Evolutionary conservation across 2,329 filamentous ascomycete genomes (phyloP).

Genomic region (Ophiostoma ips): DNA sequence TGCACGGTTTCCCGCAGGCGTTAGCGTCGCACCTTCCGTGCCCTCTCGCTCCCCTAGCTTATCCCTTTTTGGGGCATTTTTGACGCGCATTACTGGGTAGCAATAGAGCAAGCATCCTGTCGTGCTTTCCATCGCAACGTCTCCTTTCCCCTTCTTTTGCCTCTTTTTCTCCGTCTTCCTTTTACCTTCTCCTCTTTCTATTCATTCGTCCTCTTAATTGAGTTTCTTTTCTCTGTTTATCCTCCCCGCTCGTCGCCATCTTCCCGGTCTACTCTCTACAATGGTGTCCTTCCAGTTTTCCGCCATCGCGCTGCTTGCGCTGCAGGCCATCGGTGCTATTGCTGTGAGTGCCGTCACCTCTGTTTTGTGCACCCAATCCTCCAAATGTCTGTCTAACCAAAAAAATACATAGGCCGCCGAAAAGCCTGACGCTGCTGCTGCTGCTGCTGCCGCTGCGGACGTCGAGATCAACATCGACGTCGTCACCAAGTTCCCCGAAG

Average conservation of each 20-base stretch:
- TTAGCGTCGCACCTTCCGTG: conserved; percentile 4
- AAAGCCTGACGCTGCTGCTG: conserved; percentile 12
- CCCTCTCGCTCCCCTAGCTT: not conserved
- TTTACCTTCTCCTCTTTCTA: conserved; percentile 9
- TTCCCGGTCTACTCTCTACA: conserved; percentile 18
- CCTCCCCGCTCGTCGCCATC: not conserved
- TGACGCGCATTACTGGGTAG: not conserved
- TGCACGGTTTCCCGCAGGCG: conserved; percentile 9
- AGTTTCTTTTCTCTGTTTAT: conserved; percentile 7
- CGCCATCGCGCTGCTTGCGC: conserved; percentile 55
- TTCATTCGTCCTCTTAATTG: conserved; percentile 4
- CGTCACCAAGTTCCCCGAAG: conserved; percentile 47
- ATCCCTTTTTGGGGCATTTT: not conserved
- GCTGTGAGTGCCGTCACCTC: conserved; percentile 38
- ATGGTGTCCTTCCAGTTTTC: conserved; percentile 67
- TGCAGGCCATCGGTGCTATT: conserved; percentile 51
- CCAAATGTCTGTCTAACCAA: no score
- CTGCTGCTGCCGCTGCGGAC: conserved; percentile 5
- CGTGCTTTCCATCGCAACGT: conserved; percentile 4
- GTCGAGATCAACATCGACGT: conserved; percentile 49
- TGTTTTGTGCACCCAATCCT: not conserved
- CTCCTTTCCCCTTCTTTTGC: not conserved
- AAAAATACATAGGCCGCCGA: conserved; percentile 4
- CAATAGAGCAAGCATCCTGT: not conserved
- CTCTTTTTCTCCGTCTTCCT: not conserved